A percentile compares a stretch with the other conserved stretches of the same genome.
Evolutionary conservation across 2,329 filamentous ascomycete genomes (phyloP).

Genomic region (Dendrostoma leiphaemia): DNA sequence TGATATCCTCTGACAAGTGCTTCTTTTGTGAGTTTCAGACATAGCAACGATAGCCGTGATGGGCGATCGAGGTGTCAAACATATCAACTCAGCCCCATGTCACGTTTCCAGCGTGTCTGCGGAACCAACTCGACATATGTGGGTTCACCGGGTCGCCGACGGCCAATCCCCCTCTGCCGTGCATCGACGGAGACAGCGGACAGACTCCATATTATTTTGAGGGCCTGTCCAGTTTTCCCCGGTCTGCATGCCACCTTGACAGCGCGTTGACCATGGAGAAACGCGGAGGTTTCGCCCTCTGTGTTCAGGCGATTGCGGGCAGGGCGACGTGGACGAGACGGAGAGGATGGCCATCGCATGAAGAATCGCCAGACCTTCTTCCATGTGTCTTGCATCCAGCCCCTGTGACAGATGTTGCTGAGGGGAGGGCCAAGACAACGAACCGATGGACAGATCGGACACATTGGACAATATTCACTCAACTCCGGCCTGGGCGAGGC

Average conservation of each 20-base stretch:
- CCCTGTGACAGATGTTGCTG: too few species aligned
- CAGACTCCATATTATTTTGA: background rate
- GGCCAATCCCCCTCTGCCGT: background rate
- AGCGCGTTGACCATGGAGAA: background rate
- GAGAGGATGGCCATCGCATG: too few species aligned
- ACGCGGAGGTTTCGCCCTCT: background rate
- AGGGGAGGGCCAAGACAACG: too few species aligned
- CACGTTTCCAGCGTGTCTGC: background rate
- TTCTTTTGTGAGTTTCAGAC: background rate
- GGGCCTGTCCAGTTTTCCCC: background rate
- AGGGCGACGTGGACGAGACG: background rate
- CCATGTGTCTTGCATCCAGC: background rate
- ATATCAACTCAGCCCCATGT: background rate
- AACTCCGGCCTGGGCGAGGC: too few species aligned
- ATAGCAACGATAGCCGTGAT: slow-evolving; percentile 2
- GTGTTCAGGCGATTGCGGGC: background rate
- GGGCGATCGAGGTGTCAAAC: slow-evolving; percentile 1
- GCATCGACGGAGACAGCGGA: background rate
- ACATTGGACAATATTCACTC: too few species aligned
- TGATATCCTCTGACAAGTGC: background rate
- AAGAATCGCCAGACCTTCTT: too few species aligned
- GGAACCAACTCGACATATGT: slow-evolving; percentile 4
- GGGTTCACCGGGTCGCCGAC: background rate
- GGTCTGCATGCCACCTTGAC: background rate
- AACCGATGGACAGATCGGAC: background rate